phyloP scores from a whole-genome alignment of 805 yeast genomes.

The Nakazawaea populi region DNA sequence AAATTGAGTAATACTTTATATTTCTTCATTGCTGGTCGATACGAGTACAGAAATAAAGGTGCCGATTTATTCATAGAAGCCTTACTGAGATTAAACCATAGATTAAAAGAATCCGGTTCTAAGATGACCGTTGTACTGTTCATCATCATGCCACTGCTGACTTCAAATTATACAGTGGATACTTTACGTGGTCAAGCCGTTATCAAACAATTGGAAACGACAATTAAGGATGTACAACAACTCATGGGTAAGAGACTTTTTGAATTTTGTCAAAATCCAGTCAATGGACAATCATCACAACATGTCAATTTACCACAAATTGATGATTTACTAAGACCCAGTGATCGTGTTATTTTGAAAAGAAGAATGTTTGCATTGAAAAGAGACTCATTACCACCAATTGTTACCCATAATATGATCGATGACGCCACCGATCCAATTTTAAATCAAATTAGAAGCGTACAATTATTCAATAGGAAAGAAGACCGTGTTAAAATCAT shows the following conservation, averaged over 20 bases:
- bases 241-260: constrained; percentile 82
- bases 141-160: constrained; percentile 96
- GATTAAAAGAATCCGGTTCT: constrained; percentile 73
- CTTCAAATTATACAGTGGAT: constrained; percentile 91
- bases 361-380: constrained; percentile 91
- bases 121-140: constrained; percentile 94
- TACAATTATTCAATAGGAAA: constrained; percentile 82
- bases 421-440: constrained; percentile 92
- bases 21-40: constrained; percentile 95
- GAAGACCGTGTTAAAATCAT: constrained; percentile 91
- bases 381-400: constrained; percentile 86
- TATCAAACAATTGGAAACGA: constrained; percentile 80
- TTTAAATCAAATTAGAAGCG: constrained; percentile 84
- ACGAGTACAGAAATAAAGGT: constrained; percentile 95
- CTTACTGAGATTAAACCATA: constrained; percentile 85
- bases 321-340: constrained; percentile 77
- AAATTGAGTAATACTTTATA: constrained; percentile 90
- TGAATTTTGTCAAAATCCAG: constrained; percentile 66
- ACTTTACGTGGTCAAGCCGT: constrained; percentile 96
- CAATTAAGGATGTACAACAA: constrained; percentile 83
- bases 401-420: constrained; percentile 94
- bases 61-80: constrained; percentile 93
- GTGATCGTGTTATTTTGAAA: constrained; percentile 84
- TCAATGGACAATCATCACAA: constrained; percentile 26
- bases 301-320: constrained; percentile 54